Base-by-base conservation (phyloP, 306 rosid species). In the Trichosanthes cucumerina region DNA sequence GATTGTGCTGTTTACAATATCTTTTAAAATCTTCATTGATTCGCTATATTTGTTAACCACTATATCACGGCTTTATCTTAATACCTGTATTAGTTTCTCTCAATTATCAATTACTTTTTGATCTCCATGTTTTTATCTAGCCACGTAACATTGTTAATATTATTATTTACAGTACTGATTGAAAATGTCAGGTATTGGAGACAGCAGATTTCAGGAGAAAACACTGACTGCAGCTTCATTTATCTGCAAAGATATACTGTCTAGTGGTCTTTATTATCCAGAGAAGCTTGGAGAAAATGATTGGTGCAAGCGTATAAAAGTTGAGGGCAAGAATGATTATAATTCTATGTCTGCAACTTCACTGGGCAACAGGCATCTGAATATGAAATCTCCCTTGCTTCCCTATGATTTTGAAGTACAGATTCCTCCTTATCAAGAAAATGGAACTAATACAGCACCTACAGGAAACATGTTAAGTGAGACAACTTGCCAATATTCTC, bases 161-260 rank as follows among this genome's bases (percentile, higher is more conserved):
- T 39, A 39, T 59, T 19, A 44, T 46, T 77, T 57, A 41, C 57
- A 1, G 5, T 24, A 60, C 75, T 26, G 34, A 77, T 58, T n/a
- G 79, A 72, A 69, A 76, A 69, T 16, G 52, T 52, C 82, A 81
- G 66, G 82, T 49, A 23, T 78, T 86, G 86, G 86, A 92, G 97
- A 83, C 62, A 69, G 78, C 86, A 84, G 87, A 76, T 88, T 79
- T 84, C 87, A 83, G 31, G 93, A 86, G 79, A 81, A 84, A 78
- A 73, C 82, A 75, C 79, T 81, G 49, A 14, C 88, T 28, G 62
- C 87, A 10, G 68, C 91, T 14, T 87, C 98, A 71, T 89, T 89
- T 76, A 85, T 92, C 72, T 84, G 88, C 88, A 92, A 86, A 46
- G 98, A 93, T 33, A 78, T 90, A 78, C 88, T 87, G 58, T 90